These are phyloP conservation scores for Paramecium pentaurelia DNA, from an alignment of 73 alveolate genomes.

Conservation along the genomic window DNA sequence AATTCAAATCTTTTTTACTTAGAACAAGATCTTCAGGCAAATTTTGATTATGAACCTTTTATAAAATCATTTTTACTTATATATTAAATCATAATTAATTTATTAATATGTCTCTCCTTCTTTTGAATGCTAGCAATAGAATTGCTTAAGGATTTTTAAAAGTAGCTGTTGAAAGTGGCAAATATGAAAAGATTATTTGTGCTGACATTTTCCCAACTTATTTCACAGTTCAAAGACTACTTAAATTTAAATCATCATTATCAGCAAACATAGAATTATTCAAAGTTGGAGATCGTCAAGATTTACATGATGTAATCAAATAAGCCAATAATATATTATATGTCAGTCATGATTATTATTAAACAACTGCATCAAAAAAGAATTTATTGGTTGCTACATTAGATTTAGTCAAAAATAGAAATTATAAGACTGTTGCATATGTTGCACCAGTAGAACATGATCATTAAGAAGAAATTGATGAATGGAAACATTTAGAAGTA, in stretches of 20 bases:
- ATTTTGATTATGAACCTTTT: neutral
- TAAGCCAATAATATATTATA: neutral
- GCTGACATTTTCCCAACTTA: conserved; percentile 23
- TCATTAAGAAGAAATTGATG: neutral
- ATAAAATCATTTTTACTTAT: neutral
- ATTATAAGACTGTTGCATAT: conserved; percentile 15
- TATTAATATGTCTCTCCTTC: conserved; percentile 27
- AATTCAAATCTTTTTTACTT: neutral
- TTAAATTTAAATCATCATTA: neutral
- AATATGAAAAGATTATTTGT: conserved; percentile 12
- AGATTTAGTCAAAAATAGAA: conserved; percentile 5
- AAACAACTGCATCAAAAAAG: neutral
- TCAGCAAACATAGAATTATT: neutral
- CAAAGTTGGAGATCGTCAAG: conserved; percentile 5
- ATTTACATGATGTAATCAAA: conserved; percentile 23
- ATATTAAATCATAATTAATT: neutral
- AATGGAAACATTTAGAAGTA: conserved; percentile 32
- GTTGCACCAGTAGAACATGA: conserved; percentile 40
- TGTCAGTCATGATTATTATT: neutral
- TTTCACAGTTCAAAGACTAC: neutral
- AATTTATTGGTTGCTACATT: neutral
- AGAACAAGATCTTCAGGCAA: neutral
- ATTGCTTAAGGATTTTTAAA: conserved; percentile 27
- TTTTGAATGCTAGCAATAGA: conserved; percentile 40
- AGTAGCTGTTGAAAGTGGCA: neutral